These are phyloP conservation scores for Russula griseocarnosa DNA, from an alignment of 768 basidiomycete species.

Conservation along the genomic window DNA sequence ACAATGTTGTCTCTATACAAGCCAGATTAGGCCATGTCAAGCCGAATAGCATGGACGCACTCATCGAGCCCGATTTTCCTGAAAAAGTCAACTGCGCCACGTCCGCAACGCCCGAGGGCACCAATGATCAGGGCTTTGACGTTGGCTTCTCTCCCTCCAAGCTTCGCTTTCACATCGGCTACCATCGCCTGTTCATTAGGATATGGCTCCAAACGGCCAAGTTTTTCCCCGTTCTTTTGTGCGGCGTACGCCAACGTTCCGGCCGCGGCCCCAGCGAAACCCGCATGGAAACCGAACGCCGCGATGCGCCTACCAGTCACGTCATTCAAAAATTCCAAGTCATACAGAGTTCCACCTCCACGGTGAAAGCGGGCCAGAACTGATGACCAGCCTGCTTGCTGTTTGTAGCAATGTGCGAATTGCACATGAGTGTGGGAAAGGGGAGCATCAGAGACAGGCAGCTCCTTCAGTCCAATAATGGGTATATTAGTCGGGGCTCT, in stretches of 20 bases:
- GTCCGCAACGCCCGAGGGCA: slow-evolving; percentile 90
- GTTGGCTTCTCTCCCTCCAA: slow-evolving; percentile 66
- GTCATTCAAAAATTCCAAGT: slow-evolving; percentile 93
- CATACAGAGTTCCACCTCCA: slow-evolving; percentile 85
- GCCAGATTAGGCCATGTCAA: not conserved
- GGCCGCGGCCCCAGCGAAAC: slow-evolving; percentile 96
- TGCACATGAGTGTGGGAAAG: slow-evolving; percentile 94
- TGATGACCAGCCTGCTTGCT: slow-evolving; percentile 86
- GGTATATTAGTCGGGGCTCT: slow-evolving; percentile 65
- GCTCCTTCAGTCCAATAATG: slow-evolving; percentile 95
- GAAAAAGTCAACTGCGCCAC: slow-evolving; percentile 93
- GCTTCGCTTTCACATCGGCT: slow-evolving; percentile 55
- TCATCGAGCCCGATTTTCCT: slow-evolving; percentile 92
- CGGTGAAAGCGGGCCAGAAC: slow-evolving; percentile 81
- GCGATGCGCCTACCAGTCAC: slow-evolving; percentile 83
- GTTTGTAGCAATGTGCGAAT: slow-evolving; percentile 97
- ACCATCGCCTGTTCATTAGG: slow-evolving; percentile 84
- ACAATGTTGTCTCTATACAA: slow-evolving; percentile 75
- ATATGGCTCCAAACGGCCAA: slow-evolving; percentile 76
- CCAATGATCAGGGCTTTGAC: slow-evolving; percentile 92
- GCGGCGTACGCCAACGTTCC: slow-evolving; percentile 78
- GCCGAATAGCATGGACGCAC: slow-evolving; percentile 47
- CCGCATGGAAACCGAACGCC: slow-evolving; percentile 97
- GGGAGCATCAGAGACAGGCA: slow-evolving; percentile 77
- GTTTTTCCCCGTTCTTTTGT: slow-evolving; percentile 51